These are phyloP conservation scores for Kodamaea plutei DNA, from an alignment of 1,139 yeast species.

Conservation along the genomic window DNA sequence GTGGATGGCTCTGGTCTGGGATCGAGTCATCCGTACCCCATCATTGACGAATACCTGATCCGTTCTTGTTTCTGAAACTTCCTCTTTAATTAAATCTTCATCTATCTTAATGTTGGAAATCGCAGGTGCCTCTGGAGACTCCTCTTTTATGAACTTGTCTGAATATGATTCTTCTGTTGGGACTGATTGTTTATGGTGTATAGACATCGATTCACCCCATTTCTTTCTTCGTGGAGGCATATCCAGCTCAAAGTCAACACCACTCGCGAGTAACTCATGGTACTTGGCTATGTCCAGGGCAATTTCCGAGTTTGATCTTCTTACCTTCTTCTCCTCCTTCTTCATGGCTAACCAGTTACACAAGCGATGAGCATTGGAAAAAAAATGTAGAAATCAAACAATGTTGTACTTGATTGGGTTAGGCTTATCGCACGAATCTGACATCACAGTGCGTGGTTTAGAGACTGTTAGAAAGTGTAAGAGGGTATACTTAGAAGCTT, in stretches of 20 bases:
- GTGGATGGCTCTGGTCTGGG: background rate
- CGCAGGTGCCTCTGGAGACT: background rate
- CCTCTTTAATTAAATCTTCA: background rate
- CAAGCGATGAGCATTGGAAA: background rate
- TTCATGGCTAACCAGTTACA: background rate
- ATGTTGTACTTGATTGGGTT: slow-evolving; percentile 92
- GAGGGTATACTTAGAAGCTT: slow-evolving; percentile 90
- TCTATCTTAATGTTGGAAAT: background rate
- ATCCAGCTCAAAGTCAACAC: slow-evolving; percentile 20
- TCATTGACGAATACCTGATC: background rate
- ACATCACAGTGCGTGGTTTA: slow-evolving; percentile 91
- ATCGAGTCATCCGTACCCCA: background rate
- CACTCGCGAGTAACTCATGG: slow-evolving; percentile 15
- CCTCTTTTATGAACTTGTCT: too few species aligned
- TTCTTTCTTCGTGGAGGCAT: slow-evolving; percentile 23
- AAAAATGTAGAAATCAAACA: slow-evolving; percentile 3
- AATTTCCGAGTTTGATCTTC: slow-evolving; percentile 13
- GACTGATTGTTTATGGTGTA: slow-evolving; percentile 1
- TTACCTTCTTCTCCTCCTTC: slow-evolving; percentile 3
- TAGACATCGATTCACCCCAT: slow-evolving; percentile 1
- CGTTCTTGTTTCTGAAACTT: background rate
- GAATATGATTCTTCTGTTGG: slow-evolving; percentile 1
- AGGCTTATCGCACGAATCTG: slow-evolving; percentile 84
- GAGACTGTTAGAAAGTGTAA: slow-evolving; percentile 79
- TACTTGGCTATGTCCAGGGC: slow-evolving; percentile 20